Percentiles rank a stretch among this genome's conserved stretches.
These are phyloP conservation scores for Nicotiana paniculata DNA, from an alignment of 257 asterid species.

Conservation along the genomic window DNA sequence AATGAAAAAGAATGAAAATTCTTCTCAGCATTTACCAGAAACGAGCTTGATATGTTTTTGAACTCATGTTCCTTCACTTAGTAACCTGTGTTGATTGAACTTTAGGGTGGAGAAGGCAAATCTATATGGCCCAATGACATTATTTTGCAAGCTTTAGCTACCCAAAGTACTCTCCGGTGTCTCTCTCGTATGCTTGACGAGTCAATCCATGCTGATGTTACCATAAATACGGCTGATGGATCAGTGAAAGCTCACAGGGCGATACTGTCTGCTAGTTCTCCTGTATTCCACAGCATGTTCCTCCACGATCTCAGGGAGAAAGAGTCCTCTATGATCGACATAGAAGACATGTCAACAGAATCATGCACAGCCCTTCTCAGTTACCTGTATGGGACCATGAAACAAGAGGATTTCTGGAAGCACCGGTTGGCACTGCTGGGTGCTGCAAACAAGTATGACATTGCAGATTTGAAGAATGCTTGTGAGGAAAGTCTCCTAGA, in stretches of 20 bases:
- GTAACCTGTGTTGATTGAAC: conserved; percentile 6
- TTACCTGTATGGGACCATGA: conserved; percentile 77
- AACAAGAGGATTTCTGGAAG: conserved; percentile 86
- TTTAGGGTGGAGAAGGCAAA: conserved; percentile 66
- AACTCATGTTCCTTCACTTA: conserved; percentile 3
- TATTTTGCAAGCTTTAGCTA: conserved; percentile 42
- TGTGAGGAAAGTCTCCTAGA: conserved; percentile 89
- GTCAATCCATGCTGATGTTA: conserved; percentile 67
- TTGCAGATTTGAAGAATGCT: conserved; percentile 67
- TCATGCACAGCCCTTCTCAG: conserved; percentile 72
- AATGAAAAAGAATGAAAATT: not conserved
- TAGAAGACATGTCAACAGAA: conserved; percentile 80
- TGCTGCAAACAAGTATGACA: conserved; percentile 87
- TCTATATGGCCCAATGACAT: conserved; percentile 68
- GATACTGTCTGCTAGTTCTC: conserved; percentile 79
- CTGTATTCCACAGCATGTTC: conserved; percentile 89
- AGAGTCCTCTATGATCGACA: conserved; percentile 68
- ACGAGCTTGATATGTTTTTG: not conserved
- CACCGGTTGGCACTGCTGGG: conserved; percentile 73
- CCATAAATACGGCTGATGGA: conserved; percentile 75
- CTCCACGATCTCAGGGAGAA: conserved; percentile 81
- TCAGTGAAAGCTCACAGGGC: conserved; percentile 68
- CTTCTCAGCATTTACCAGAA: not conserved
- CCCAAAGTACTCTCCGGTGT: conserved; percentile 58
- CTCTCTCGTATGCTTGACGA: conserved; percentile 82